Conservation (phyloP, 768 basidiomycete genomes). For the Imleria badia region DNA sequence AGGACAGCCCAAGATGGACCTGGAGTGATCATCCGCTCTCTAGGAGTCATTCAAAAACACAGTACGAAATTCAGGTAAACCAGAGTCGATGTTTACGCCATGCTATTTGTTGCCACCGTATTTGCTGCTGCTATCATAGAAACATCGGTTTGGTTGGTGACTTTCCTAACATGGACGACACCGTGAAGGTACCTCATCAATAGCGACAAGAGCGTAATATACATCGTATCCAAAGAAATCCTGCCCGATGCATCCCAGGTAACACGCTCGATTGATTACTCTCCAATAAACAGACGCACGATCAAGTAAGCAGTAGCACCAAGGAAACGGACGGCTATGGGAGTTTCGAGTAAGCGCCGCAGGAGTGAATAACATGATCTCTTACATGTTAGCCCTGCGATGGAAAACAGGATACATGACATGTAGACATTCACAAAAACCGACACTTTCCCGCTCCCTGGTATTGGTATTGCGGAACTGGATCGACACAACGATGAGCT, state of each 20-base stretch:
- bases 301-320: slow-evolving; percentile 82
- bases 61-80: background rate
- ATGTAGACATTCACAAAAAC: slow-evolving; percentile 79
- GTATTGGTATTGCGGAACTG: slow-evolving; percentile 46
- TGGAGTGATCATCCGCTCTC: slow-evolving; percentile 12
- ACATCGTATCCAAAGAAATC: no score
- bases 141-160: no score
- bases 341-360: background rate
- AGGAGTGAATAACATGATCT: slow-evolving; percentile 14
- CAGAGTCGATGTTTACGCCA: no score
- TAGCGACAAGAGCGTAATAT: no score
- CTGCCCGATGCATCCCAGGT: no score
- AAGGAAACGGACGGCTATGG: slow-evolving; percentile 75
- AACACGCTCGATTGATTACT: slow-evolving; percentile 50
- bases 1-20: slow-evolving; percentile 31
- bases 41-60: background rate
- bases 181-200: no score
- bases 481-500: background rate
- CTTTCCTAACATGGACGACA: no score
- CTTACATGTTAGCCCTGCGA: slow-evolving; percentile 84
- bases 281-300: slow-evolving; percentile 86
- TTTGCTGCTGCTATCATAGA: no score
- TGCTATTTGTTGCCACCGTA: no score
- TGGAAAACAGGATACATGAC: slow-evolving; percentile 84
- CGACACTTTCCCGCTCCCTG: slow-evolving; percentile 47